Conservation (phyloP, 176 grass and related monocot species). For the Eleusine indica region DNA sequence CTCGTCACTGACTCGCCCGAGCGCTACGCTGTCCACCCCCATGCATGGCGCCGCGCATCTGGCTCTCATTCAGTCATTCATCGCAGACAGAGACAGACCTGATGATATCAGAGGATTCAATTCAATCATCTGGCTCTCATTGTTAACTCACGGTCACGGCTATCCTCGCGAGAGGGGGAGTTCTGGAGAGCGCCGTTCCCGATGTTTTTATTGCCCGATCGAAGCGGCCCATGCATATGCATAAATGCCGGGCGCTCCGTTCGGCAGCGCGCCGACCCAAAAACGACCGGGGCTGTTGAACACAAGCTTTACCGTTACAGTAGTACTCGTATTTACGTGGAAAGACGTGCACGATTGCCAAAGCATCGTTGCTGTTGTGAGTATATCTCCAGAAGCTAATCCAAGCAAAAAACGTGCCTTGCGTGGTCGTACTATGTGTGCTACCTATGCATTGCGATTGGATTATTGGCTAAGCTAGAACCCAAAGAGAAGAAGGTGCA, state of each 20-base stretch:
- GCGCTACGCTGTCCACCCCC: too few species aligned
- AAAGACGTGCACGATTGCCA: conserved; percentile 16
- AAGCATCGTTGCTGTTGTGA: neutral
- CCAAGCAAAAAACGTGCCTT: too few species aligned
- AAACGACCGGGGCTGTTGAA: conserved; percentile 17
- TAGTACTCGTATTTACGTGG: conserved; percentile 27
- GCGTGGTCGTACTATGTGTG: too few species aligned
- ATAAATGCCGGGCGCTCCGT: conserved; percentile 37
- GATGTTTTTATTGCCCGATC: conserved; percentile 34
- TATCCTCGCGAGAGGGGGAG: neutral
- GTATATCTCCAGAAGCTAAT: too few species aligned
- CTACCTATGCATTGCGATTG: too few species aligned
- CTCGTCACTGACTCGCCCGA: neutral
- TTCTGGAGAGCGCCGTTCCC: conserved; percentile 48
- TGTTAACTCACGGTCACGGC: neutral
- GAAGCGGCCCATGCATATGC: conserved; percentile 27
- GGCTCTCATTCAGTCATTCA: too few species aligned
- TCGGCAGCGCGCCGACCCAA: conserved; percentile 20
- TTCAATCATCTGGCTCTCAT: neutral
- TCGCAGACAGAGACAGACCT: neutral
- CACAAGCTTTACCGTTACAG: conserved; percentile 37
- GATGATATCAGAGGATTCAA: neutral
- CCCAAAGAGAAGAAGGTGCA: too few species aligned
- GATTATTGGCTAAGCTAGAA: too few species aligned
- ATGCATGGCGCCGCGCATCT: too few species aligned